phyloP scores from a whole-genome alignment of 208 protist species.

The Willaertia magna region DNA sequence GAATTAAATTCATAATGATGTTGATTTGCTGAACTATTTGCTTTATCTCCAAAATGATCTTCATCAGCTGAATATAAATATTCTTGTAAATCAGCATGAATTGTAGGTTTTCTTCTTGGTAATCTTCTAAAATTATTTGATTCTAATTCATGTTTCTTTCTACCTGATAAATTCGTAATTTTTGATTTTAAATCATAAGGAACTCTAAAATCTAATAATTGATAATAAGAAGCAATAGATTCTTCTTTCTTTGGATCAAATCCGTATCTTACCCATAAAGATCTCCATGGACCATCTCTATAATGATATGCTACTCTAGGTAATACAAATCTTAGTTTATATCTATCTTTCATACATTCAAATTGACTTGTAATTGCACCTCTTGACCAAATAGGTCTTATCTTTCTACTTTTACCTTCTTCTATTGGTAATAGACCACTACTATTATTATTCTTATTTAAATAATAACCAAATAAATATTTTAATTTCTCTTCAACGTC shows the following conservation, averaged over 20 bases:
- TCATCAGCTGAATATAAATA: background rate
- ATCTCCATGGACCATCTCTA: background rate
- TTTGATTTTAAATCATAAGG: background rate
- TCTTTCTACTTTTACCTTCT: background rate
- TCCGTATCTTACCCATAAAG: background rate
- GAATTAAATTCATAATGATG: background rate
- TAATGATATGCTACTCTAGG: background rate
- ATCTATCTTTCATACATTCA: background rate
- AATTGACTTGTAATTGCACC: background rate
- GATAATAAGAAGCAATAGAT: background rate
- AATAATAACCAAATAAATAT: background rate
- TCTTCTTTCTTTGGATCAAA: background rate
- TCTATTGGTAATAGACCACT: too few species aligned
- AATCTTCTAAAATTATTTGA: background rate
- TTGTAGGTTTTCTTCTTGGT: background rate
- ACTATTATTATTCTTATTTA: background rate
- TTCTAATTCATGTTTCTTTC: background rate
- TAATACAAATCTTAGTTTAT: background rate
- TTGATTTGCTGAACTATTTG: too few species aligned
- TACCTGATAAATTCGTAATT: background rate
- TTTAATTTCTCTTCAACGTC: background rate
- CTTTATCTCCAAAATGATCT: background rate
- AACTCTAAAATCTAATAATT: constrained; percentile 7
- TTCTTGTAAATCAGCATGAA: background rate
- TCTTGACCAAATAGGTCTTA: background rate